Evolutionary conservation across 2,329 filamentous ascomycete species (phyloP), one percentile per base, ranked within the genome.

Genomic region (Pseudogymnoascus sp.): DNA sequence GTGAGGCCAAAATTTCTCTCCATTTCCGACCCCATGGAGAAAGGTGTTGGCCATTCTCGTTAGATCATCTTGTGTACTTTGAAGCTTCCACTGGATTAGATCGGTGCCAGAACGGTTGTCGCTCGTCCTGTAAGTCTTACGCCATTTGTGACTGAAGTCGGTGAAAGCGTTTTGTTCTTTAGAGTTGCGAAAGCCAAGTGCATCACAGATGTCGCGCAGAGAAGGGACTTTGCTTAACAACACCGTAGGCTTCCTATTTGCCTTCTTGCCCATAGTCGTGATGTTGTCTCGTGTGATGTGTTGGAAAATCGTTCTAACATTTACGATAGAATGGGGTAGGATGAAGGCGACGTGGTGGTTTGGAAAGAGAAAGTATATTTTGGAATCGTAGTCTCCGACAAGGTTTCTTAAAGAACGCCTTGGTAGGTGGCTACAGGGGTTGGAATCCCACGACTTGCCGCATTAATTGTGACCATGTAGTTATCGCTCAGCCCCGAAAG

Each of bases 1-100:
- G 59, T 56, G 62, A n/a, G 50, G 44, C 66, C 66, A 67, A 53
- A 66, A 67, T 33, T 37, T 61, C 21, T 66, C 60, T n/a, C 66
- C 62, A 63, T 63, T 67, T 4, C 56, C 42, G 10, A 25, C 37
- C 37, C 62, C 21, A 12, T 66, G 61, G 25, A 67, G 38, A 61
- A 66, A 67, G 7, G 59, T 56, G 28, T 64, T 31, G 11, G 66
- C 66, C 62, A 64, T 64, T 38, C 35, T 31, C 14, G 37, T 56
- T 33, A 66, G 62, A 5, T 66, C 62, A 8, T 10, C 31, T 44
- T 65, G 66, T 23, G 59, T 63, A 18, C 40, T 23, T 23, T 56
- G 37, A 1, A 63, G 33, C 28, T 66, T 67, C 65, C 65, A 67
- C 21, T 40, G 18, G 28, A 66, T 31, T 3, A 64, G n/a, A 14